Evolutionary conservation across 495 filamentous ascomycete genomes (phyloP).

Genomic region (Penicillium steckii): DNA sequence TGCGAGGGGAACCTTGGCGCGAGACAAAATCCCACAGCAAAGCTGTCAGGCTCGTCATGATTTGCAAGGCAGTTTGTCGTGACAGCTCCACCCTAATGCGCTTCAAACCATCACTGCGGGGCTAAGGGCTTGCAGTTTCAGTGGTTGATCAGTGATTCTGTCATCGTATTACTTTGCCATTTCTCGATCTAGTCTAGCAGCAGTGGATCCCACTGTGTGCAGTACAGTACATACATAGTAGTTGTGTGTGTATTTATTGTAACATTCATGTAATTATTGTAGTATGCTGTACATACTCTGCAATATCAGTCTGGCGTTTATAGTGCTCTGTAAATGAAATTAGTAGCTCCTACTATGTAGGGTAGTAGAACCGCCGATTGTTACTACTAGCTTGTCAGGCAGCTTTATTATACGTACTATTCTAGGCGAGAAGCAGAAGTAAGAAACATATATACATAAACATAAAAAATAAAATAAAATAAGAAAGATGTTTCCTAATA

Average conservation of each 20-base stretch:
- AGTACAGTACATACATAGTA: no score
- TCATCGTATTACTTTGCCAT: not conserved
- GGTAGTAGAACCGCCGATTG: no score
- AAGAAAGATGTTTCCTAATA: not conserved
- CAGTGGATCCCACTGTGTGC: not conserved
- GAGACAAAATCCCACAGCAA: not conserved
- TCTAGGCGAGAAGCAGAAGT: no score
- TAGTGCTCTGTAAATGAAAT: no score
- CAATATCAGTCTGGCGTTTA: no score
- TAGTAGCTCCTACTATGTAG: no score
- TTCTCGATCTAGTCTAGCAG: conserved; percentile 14
- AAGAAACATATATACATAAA: no score
- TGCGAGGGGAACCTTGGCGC: not conserved
- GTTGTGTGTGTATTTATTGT: no score
- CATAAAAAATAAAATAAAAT: no score
- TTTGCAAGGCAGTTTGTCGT: not conserved
- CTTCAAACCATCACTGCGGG: conserved; percentile 12
- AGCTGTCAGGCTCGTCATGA: conserved; percentile 1
- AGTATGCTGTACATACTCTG: no score
- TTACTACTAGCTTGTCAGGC: no score
- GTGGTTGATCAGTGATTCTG: conserved; percentile 13
- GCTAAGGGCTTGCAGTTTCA: conserved; percentile 6
- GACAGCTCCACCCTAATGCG: conserved; percentile 12
- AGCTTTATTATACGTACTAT: not conserved
- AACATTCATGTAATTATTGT: no score